These are phyloP conservation scores for Penicillium alfredii DNA, from an alignment of 495 filamentous ascomycete genomes.

Conservation along the genomic window DNA sequence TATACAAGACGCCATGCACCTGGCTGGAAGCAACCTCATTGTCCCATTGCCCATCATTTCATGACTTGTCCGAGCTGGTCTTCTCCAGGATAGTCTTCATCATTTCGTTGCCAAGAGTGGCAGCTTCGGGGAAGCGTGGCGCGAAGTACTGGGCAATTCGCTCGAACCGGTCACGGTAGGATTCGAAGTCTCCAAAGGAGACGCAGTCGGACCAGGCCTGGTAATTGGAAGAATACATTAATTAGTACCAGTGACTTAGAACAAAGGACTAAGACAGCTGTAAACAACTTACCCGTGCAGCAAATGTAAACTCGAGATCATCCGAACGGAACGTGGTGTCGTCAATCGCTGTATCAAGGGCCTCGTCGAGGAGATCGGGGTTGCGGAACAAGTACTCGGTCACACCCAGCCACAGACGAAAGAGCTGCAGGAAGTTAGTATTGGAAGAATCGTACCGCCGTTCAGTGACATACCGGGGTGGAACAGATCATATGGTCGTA, in stretches of 20 bases:
- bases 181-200: slow-evolving; percentile 80
- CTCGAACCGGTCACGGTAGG: slow-evolving; percentile 83
- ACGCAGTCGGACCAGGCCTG: slow-evolving; percentile 93
- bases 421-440: slow-evolving; percentile 51
- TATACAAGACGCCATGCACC: too few relatives aligned
- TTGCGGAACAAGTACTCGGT: slow-evolving; percentile 94
- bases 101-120: slow-evolving; percentile 88
- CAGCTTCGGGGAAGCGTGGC: slow-evolving; percentile 78
- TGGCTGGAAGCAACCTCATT: too few relatives aligned
- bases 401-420: slow-evolving; percentile 95
- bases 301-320: slow-evolving; percentile 96
- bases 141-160: slow-evolving; percentile 86
- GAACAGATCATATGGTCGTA: slow-evolving; percentile 99
- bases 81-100: slow-evolving; percentile 91
- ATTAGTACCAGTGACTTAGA: too few relatives aligned
- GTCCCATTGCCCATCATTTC: slow-evolving; percentile 2
- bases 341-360: slow-evolving; percentile 75
- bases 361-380: slow-evolving; percentile 74
- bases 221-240: neutral
- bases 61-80: slow-evolving; percentile 35
- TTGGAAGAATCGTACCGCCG: too few relatives aligned
- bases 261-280: too few relatives aligned
- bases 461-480: slow-evolving; percentile 72
- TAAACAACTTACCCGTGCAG: slow-evolving; percentile 67
- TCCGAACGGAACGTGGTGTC: slow-evolving; percentile 85